Evolutionary conservation across 768 basidiomycete species (phyloP), one percentile per base, ranked within the genome.

Genomic region (Chalciporus piperatus): DNA sequence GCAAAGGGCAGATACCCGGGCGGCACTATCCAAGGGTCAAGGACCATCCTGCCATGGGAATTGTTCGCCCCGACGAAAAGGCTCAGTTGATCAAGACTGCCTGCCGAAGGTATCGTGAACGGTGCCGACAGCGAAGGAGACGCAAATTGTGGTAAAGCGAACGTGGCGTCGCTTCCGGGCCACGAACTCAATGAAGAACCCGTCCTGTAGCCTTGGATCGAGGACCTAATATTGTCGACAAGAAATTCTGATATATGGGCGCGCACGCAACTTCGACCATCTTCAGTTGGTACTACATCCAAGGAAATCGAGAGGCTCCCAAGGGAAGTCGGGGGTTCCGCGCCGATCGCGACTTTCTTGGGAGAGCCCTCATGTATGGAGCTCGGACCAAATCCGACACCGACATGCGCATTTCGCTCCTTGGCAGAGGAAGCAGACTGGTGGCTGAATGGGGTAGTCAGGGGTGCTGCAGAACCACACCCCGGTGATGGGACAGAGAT

Each of bases 211-310:
- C 37, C 56, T 28, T 57, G 46, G 22, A 59, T 33, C 25, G 55
- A 19, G n/a, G 43, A 13, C 23, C 52, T 54, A 23, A 41, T 0
- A 19, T 68, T 74, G 14, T 72, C 64, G 23, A 52, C 47, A 35
- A 63, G 53, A 56, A 77, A 71, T 4, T 81, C 73, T 7, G 80
- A 73, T 40, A 83, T 80, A 59, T 88, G 84, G 57, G 89, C 87
- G 57, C 83, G 78, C 38, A 89, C 85, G 47, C 83, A 83, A 58
- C 88, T 84, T 70, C 81, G 85, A 51, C 87, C 84, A 61, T 85
- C 80, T 56, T 84, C 78, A 44, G 76, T 74, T 28, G 83, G 73
- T 38, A 74, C 76, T 41, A 85, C 71, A 57, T 90, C 88, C 59
- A 91, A 87, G 38, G 85, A 85, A 64, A 91, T 83, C 57, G 85